A percentile compares a stretch with the other conserved stretches of the same genome.
Evolutionary conservation across 2,329 filamentous ascomycete genomes (phyloP).

Genomic region (Colletotrichum tanaceti): DNA sequence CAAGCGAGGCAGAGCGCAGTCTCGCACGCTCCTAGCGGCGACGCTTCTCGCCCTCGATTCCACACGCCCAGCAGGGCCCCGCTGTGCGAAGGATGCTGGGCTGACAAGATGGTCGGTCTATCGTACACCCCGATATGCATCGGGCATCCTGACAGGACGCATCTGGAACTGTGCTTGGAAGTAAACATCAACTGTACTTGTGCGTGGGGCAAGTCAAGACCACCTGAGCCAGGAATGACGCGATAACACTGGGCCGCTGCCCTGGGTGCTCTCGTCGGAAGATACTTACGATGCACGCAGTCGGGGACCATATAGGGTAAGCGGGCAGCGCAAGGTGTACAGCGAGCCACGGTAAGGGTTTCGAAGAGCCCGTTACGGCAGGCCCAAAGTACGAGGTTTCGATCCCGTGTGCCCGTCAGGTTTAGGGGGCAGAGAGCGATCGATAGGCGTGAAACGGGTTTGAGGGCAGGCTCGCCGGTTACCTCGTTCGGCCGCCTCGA

Average conservation of each 20-base stretch:
- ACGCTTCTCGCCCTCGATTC: conserved; percentile 11
- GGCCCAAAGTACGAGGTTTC: conserved; percentile 17
- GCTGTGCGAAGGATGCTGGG: neutral
- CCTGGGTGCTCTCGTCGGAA: neutral
- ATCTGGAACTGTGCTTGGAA: conserved; percentile 21
- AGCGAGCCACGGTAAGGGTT: conserved; percentile 17
- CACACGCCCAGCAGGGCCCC: conserved; percentile 10
- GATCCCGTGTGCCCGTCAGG: conserved; percentile 20
- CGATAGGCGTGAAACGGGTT: conserved; percentile 34
- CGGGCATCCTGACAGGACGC: conserved; percentile 24
- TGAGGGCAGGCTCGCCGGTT: conserved; percentile 14
- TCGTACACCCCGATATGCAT: conserved; percentile 10
- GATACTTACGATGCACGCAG: neutral
- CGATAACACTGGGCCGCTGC: neutral
- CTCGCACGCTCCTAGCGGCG: conserved; percentile 29
- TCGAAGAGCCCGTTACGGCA: conserved; percentile 25
- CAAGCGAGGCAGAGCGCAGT: conserved; percentile 20
- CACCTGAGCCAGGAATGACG: conserved; percentile 25
- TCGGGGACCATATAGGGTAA: neutral
- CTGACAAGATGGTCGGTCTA: neutral
- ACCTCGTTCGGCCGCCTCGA: conserved; percentile 11
- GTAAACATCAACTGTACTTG: conserved; percentile 16
- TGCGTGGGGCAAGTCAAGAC: conserved; percentile 18
- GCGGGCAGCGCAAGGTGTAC: conserved; percentile 17
- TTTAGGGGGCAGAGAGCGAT: conserved; percentile 12